These are phyloP conservation scores for Rhododendron molle DNA, from an alignment of 148 eudicot genomes.

Conservation along the genomic window DNA sequence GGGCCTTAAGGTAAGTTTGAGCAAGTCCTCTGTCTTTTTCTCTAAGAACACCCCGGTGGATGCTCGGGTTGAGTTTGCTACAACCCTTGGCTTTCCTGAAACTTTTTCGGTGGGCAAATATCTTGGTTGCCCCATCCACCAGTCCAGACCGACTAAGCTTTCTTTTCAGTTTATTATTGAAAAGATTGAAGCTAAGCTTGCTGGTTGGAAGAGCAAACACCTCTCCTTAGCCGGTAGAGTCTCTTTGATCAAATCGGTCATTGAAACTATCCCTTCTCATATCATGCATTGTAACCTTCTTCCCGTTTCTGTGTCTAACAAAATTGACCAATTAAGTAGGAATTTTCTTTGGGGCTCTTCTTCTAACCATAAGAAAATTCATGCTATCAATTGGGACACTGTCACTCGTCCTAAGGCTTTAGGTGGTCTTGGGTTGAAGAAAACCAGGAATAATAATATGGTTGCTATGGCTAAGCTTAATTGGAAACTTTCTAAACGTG, in stretches of 20 bases:
- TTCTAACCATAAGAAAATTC: background rate
- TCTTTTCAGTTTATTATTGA: background rate
- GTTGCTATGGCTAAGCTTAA: too few species aligned
- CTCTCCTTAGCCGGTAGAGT: background rate
- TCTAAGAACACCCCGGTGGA: background rate
- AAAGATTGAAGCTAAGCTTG: background rate
- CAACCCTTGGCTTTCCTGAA: background rate
- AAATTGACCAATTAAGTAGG: background rate
- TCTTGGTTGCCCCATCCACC: background rate
- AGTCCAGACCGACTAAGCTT: background rate
- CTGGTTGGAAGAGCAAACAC: background rate
- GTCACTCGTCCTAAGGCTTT: background rate
- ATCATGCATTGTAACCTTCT: background rate
- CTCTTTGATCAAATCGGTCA: background rate
- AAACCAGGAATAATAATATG: too few species aligned
- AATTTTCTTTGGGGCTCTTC: background rate
- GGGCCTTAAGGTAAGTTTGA: background rate
- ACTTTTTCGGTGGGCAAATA: background rate
- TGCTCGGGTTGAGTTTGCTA: background rate
- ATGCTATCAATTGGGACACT: background rate
- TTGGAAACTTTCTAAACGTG: too few species aligned
- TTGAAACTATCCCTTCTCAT: background rate
- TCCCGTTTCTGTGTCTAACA: background rate
- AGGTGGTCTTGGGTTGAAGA: background rate
- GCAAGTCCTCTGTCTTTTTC: background rate